Base-by-base conservation (phyloP, 495 filamentous ascomycete species). In the Lophiostoma macrostomum region DNA sequence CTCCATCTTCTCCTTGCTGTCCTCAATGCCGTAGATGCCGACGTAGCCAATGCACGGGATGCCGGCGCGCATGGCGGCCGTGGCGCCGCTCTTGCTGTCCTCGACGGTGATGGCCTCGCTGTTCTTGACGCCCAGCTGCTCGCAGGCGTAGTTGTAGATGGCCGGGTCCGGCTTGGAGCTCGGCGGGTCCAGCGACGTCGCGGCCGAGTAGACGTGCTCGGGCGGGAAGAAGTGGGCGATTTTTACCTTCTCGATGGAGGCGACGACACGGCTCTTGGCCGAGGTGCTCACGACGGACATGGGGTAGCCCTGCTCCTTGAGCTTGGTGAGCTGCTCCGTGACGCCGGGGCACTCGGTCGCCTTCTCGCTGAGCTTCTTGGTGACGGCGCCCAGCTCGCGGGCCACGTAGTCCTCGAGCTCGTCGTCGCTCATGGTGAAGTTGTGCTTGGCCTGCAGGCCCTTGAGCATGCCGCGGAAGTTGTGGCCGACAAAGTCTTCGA, bases 401-500 rank as follows among this genome's bases (percentile, higher is more conserved):
- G 72, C 77, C 39, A 95, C 91, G 68, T 89, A 95, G 13, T 60
- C 67, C 64, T 93, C 83, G 18, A 91, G 69, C 65, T 95, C 86
- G 2, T 78, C 82, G 19, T 74, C 65, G 3, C 68, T 60, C 71
- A 95, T 75, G 29, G 76, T 71, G 71, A 95, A 90, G 59, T 75
- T 71, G 76, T 84, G 86, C 70, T 88, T 90, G 67, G 80, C 73
- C 71, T 88, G 83, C 47, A 95, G 79, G 53, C 79, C 81, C 35
- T 75, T 54, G 71, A 88, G 78, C 90, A 95, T 95, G 67, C 89
- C 88, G 59, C 90, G 90, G 80, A 96, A 96, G 78, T 95, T 95
- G 69, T 91, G 87, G 62, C 91, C 91, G 68, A 95, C 91, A 65
- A 95, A 96, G 72, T 95, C 88, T 55, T 76, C 70, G 71, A 95